Percentiles rank a stretch among this genome's conserved stretches.
phyloP scores from a whole-genome alignment of 2,329 filamentous ascomycete genomes.

The Penicillium sp. region DNA sequence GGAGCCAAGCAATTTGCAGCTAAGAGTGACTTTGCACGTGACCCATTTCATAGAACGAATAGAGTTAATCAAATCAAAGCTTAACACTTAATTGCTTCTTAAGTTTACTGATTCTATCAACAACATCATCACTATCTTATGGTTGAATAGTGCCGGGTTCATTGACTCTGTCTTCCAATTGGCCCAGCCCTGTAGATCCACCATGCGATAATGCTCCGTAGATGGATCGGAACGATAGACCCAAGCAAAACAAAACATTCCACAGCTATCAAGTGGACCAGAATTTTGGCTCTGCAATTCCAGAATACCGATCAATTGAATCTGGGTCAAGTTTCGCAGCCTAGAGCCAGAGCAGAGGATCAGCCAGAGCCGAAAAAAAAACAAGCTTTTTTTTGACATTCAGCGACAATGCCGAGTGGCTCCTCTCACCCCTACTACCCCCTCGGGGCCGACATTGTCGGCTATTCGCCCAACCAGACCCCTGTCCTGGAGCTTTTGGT shows the following conservation, averaged over 20 bases:
- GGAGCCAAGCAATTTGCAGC: neutral
- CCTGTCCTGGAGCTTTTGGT: slow-evolving; percentile 59
- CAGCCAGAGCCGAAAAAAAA: neutral
- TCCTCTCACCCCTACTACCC: slow-evolving; percentile 70
- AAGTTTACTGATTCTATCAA: neutral
- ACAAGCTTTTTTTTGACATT: slow-evolving; percentile 8
- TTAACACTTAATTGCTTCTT: neutral
- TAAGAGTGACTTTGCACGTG: neutral
- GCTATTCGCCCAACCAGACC: slow-evolving; percentile 67
- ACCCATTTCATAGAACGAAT: neutral
- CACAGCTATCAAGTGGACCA: neutral
- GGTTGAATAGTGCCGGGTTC: neutral
- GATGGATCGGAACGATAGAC: neutral
- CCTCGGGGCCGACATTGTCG: slow-evolving; percentile 59
- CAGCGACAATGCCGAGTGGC: slow-evolving; percentile 1
- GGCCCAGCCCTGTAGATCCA: slow-evolving; percentile 9
- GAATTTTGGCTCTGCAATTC: neutral
- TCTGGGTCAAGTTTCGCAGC: neutral
- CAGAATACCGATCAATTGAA: neutral
- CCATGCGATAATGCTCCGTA: neutral
- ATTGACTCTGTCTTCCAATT: slow-evolving; percentile 1
- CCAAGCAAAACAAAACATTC: neutral
- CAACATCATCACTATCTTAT: neutral
- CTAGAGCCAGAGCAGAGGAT: neutral
- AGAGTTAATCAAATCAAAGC: neutral